Percentiles rank a stretch among this genome's conserved stretches.
phyloP scores from a whole-genome alignment of 768 basidiomycete species.

The Sarcodon sp. region DNA sequence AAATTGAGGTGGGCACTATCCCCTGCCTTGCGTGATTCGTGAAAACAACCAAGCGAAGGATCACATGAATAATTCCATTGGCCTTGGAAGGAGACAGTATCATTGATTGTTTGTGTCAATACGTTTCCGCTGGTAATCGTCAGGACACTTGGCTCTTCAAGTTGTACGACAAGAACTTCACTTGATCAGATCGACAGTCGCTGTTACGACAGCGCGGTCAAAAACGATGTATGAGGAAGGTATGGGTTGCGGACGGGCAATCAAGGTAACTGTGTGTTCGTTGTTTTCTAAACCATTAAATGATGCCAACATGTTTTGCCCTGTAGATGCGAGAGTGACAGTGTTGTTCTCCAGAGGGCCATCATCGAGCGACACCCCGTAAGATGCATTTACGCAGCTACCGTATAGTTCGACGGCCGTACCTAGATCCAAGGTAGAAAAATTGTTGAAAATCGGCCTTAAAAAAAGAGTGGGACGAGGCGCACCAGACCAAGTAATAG shows the following conservation, averaged over 20 bases:
- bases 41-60: constrained; percentile 15
- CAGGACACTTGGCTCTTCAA: background rate
- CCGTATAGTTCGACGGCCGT: constrained; percentile 53
- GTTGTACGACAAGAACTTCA: background rate
- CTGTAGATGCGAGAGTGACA: constrained; percentile 14
- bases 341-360: constrained; percentile 12
- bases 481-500: constrained; percentile 52
- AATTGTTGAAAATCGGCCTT: background rate
- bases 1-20: constrained; percentile 32
- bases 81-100: constrained; percentile 36
- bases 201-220: constrained; percentile 39
- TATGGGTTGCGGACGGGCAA: constrained; percentile 21
- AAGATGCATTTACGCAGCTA: constrained; percentile 25
- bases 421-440: constrained; percentile 23
- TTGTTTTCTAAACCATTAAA: constrained; percentile 32
- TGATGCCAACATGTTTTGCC: constrained; percentile 31
- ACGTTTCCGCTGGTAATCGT: constrained; percentile 5
- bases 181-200: constrained; percentile 10
- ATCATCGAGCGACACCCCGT: constrained; percentile 42
- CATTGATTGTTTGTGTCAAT: constrained; percentile 23
- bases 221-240: constrained; percentile 31
- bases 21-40: constrained; percentile 24
- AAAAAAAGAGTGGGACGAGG: constrained; percentile 2
- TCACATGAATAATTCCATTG: constrained; percentile 30
- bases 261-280: constrained; percentile 43